Evolutionary conservation across 768 basidiomycete genomes (phyloP), one percentile per base, ranked within the genome.

Genomic region (Xanthoconium stramineum): DNA sequence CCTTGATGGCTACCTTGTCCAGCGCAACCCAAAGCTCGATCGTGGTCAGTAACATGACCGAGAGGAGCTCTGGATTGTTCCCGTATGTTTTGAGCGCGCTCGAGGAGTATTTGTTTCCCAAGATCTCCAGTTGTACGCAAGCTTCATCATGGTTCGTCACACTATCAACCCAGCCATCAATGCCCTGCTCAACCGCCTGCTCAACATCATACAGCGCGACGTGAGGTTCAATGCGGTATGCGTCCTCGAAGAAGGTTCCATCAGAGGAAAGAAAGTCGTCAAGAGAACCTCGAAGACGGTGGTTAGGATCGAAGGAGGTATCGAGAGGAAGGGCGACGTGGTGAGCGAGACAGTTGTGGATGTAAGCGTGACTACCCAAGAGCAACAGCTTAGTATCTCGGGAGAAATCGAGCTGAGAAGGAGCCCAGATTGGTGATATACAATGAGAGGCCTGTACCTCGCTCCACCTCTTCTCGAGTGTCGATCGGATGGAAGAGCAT

Each of bases 331-430:
- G 4, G 5, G 1, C 8, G 5, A 7, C 3, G 13, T 13, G 7
- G 4, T 37, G 5, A 6, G 35, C 14, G 29, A 52, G 55, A 39
- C 62, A 52, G 28, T 60, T 17, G 1, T 56, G 37, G 3, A 80
- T 59, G 47, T 76, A 75, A 0, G 47, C 37, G 4, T 58, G 56
- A 49, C 72, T 72, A 5, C 61, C 53, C 5, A 24, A 15, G 30
- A 80, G 70, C 3, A 75, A 70, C 2, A 79, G 59, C 5, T 49
- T 60, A 2, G 66, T 72, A 37, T 78, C 77, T 15, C 46, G 38
- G 5, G 46, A n/a, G 12, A 72, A 51, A 47, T 76, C 43, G n/a
- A 75, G 64, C 12, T 55, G 48, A 13, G 61, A 57, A 0, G 72
- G 73, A 7, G 42, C 42, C 75, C 75, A 79, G 19, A 33, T 11